Conservation (phyloP, 345 rosid genomes). For the Sisymbrium irio region DNA sequence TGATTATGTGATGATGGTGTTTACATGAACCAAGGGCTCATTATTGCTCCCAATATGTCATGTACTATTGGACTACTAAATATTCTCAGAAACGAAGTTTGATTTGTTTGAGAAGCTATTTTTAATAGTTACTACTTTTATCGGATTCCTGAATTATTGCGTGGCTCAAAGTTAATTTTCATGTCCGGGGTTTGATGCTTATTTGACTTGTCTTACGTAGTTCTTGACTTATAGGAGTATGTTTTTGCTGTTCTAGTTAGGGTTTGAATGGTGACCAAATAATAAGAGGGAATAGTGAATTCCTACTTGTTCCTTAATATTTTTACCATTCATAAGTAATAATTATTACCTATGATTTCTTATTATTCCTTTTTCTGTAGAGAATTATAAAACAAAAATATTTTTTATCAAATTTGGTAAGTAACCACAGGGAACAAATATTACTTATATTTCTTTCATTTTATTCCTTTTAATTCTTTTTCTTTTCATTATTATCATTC, state of each 20-base stretch:
- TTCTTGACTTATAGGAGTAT: background rate
- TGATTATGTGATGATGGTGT: slow-evolving; percentile 20
- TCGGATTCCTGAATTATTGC: slow-evolving; percentile 4
- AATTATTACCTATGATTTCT: too few relatives aligned
- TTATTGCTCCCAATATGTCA: slow-evolving; percentile 8
- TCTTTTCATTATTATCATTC: too few relatives aligned
- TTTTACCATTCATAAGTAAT: too few relatives aligned
- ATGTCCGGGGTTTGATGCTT: slow-evolving; percentile 5
- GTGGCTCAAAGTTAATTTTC: slow-evolving; percentile 14
- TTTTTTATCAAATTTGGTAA: too few relatives aligned
- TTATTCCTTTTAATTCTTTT: too few relatives aligned
- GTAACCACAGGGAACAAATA: too few relatives aligned
- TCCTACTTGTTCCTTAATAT: too few relatives aligned
- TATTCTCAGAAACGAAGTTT: background rate
- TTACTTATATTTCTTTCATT: too few relatives aligned
- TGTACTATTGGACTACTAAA: background rate
- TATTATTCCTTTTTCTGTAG: too few relatives aligned
- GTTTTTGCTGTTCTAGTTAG: background rate
- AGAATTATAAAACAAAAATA: too few relatives aligned
- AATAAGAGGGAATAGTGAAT: too few relatives aligned
- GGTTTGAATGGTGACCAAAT: too few relatives aligned
- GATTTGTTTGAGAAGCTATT: slow-evolving; percentile 1
- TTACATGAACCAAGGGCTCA: slow-evolving; percentile 9
- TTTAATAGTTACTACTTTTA: background rate
- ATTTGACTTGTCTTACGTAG: background rate